Base-by-base conservation (phyloP, 768 basidiomycete species). In the Naganishia vaughanmartiniae region DNA sequence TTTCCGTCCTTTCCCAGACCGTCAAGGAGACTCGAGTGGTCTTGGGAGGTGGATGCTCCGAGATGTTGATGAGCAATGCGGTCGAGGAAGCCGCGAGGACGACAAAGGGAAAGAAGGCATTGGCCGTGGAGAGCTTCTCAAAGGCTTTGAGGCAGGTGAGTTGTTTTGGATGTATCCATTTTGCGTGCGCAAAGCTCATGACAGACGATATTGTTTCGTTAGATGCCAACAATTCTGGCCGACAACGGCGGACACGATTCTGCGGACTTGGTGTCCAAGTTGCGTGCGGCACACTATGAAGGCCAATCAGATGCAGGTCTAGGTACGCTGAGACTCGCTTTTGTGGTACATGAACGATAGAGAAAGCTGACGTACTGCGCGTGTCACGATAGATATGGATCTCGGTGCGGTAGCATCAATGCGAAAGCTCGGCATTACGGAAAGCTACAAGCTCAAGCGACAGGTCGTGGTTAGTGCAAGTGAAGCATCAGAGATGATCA, bases 231-330 rank as follows among this genome's bases (percentile, higher is more conserved):
- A 0, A 96, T 97, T 76, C 85, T 99, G 33, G 93, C 95, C 12
- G 96, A 98, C 79, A 99, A 99, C 76, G 96, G 94, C 9, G 96
- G 96, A 0, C 94, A 90, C 81, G 96, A 99, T 80, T 95, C 93
- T n/a, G 90, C 90, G 14, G 96, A 99, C 76, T 85, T 99, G 26
- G 95, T 98, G 17, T 84, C 93, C 36, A 88, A 86, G 76, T 84
- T 99, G 42, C 84, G 96, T 67, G 94, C 94, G 0, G 93, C 93
- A 12, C 96, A 99, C 81, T 95, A 90, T 80, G 93, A 93, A 74
- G 93, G 94, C 3, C 85, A 88, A 73, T 73, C 82, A 4, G 93
- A 97, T 76, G 88, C 93, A 55, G 96, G 96, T 17, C 85, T 97
- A 9, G 89, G 93, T 93, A 79, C 73, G 89, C 82, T 5, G 54